phyloP scores from a whole-genome alignment of 2,329 filamentous ascomycete genomes.

The Penicillium sp. region DNA sequence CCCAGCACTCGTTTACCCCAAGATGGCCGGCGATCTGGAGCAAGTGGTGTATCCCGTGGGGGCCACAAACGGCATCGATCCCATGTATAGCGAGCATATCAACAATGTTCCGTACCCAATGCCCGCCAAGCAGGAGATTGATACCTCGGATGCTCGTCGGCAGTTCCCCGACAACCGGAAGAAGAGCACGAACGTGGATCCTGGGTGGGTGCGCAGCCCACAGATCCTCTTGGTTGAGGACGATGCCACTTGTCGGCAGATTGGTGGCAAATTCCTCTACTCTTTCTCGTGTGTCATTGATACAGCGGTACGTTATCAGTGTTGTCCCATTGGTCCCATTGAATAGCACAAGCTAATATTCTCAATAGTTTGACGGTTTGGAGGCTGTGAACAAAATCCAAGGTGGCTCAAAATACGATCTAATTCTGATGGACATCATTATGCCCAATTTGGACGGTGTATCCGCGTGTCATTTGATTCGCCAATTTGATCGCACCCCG shows the following conservation, averaged over 20 bases:
- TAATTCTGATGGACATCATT: constrained; percentile 86
- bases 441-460: constrained; percentile 96
- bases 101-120: constrained; percentile 83
- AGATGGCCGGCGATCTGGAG: constrained; percentile 52
- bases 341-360: constrained; percentile 5
- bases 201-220: constrained; percentile 60
- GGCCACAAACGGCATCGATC: constrained; percentile 83
- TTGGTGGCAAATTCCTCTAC: constrained; percentile 58
- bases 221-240: constrained; percentile 86
- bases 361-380: constrained; percentile 65
- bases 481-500: constrained; percentile 72
- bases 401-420: constrained; percentile 54
- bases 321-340: not conserved
- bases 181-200: constrained; percentile 53
- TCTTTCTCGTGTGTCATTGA: constrained; percentile 58
- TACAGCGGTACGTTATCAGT: constrained; percentile 47
- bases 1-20: constrained; percentile 43
- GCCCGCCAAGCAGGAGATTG: constrained; percentile 53
- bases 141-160: constrained; percentile 41
- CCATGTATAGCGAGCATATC: constrained; percentile 87
- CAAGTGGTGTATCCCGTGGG: constrained; percentile 83
- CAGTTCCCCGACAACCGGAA: constrained; percentile 48
- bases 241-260: constrained; percentile 57
- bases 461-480: constrained; percentile 84
- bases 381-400: constrained; percentile 85